These are phyloP conservation scores for Candida corydali DNA, from an alignment of 805 yeast genomes.

Conservation along the genomic window DNA sequence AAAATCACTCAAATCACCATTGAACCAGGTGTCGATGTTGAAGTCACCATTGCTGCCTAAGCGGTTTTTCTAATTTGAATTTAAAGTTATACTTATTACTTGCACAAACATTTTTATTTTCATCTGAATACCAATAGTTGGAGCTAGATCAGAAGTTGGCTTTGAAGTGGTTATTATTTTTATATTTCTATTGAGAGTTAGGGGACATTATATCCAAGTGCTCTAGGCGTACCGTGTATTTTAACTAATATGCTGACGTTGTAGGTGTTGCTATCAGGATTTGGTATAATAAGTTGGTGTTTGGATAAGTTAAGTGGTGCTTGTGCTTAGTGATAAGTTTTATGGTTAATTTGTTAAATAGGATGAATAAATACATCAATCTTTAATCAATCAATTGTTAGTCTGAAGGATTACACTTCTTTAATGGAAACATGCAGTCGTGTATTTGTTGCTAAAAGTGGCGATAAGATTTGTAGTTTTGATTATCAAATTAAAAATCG, in stretches of 20 bases:
- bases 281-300: conserved; percentile 12
- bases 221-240: conserved; percentile 63
- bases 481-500: too few relatives aligned
- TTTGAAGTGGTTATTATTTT: neutral
- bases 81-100: neutral
- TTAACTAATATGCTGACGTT: conserved; percentile 44
- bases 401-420: too few relatives aligned
- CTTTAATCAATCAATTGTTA: too few relatives aligned
- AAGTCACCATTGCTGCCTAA: conserved; percentile 86
- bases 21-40: conserved; percentile 99
- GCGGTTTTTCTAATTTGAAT: conserved; percentile 12
- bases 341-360: conserved; percentile 1
- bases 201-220: conserved; percentile 36
- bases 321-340: neutral
- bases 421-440: too few relatives aligned
- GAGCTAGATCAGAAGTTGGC: conserved; percentile 2
- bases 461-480: neutral
- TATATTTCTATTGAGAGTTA: too few relatives aligned
- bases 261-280: conserved; percentile 61
- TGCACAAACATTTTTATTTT: conserved; percentile 1
- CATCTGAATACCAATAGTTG: conserved; percentile 4
- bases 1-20: conserved; percentile 96
- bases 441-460: too few relatives aligned
- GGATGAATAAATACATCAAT: neutral
- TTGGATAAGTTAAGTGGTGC: neutral